These are phyloP conservation scores for Alternaria conjuncta DNA, from an alignment of 2,329 filamentous ascomycete species.

Conservation along the genomic window DNA sequence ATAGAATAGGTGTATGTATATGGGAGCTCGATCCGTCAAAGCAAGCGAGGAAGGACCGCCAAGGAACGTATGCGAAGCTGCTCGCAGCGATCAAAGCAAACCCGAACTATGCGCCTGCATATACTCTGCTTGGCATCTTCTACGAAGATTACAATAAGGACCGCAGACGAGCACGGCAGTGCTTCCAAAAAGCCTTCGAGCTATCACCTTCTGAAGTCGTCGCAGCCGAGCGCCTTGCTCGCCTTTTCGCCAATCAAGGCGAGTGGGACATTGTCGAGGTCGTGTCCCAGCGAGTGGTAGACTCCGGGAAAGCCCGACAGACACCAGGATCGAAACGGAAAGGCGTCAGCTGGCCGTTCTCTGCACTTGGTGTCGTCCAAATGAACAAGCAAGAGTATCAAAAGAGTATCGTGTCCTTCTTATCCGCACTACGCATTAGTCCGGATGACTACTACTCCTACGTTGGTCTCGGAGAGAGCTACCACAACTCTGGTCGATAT, in stretches of 20 bases:
- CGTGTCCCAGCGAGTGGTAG: conserved; percentile 86
- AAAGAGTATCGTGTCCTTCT: conserved; percentile 89
- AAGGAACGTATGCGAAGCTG: conserved; percentile 83
- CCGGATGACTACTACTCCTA: conserved; percentile 93
- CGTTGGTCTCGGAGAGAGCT: conserved; percentile 96
- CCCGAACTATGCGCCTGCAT: conserved; percentile 85
- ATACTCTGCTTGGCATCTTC: conserved; percentile 87
- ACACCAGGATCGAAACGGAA: conserved; percentile 92
- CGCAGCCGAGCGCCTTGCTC: conserved; percentile 85
- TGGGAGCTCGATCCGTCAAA: conserved; percentile 83
- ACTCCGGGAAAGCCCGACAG: conserved; percentile 91
- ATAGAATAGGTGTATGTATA: conserved; percentile 83
- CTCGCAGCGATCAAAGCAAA: conserved; percentile 84
- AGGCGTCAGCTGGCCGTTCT: conserved; percentile 94
- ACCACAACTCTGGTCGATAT: conserved; percentile 90
- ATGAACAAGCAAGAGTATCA: conserved; percentile 92
- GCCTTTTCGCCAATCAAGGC: conserved; percentile 83
- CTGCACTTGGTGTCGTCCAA: conserved; percentile 90
- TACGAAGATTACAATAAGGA: conserved; percentile 92
- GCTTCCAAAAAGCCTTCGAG: conserved; percentile 96
- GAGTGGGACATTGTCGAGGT: conserved; percentile 98
- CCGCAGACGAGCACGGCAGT: conserved; percentile 83
- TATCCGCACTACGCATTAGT: conserved; percentile 82
- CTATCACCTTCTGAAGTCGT: conserved; percentile 84
- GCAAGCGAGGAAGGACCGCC: conserved; percentile 77